Conservation (phyloP, 169 alveolate species). For the Babesia gibsoni region DNA sequence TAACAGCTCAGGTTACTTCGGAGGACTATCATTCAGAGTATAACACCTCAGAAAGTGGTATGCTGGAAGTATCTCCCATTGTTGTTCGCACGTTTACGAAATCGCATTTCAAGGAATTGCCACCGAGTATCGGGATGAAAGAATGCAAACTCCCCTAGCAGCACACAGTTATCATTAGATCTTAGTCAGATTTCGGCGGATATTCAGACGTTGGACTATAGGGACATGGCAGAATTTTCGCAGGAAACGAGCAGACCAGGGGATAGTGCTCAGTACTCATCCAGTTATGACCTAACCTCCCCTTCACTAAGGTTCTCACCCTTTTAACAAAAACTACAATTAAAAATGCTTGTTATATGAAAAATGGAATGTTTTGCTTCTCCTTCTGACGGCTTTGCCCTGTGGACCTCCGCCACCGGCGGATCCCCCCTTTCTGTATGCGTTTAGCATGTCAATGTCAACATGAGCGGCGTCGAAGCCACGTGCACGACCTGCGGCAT, state of each 20-base stretch:
- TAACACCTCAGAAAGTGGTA: not conserved
- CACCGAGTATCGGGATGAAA: slow-evolving; percentile 27
- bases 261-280: not conserved
- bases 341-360: not conserved
- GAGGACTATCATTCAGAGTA: slow-evolving; percentile 1
- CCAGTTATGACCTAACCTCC: not conserved
- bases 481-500: slow-evolving; percentile 63
- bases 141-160: not conserved
- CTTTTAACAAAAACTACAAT: not conserved
- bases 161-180: not conserved
- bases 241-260: not conserved
- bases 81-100: slow-evolving; percentile 22
- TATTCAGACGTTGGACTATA: not conserved
- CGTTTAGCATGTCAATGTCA: slow-evolving; percentile 71
- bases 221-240: too few species aligned
- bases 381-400: slow-evolving; percentile 74
- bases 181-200: not conserved
- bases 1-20: not conserved
- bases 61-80: slow-evolving; percentile 24
- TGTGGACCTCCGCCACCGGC: slow-evolving; percentile 85
- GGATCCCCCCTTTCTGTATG: slow-evolving; percentile 76
- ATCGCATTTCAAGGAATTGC: not conserved
- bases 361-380: slow-evolving; percentile 79
- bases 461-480: slow-evolving; percentile 74
- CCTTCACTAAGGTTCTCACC: not conserved